These are phyloP conservation scores for Geosmithia morbida DNA, from an alignment of 2,329 filamentous ascomycete species.

Conservation along the genomic window DNA sequence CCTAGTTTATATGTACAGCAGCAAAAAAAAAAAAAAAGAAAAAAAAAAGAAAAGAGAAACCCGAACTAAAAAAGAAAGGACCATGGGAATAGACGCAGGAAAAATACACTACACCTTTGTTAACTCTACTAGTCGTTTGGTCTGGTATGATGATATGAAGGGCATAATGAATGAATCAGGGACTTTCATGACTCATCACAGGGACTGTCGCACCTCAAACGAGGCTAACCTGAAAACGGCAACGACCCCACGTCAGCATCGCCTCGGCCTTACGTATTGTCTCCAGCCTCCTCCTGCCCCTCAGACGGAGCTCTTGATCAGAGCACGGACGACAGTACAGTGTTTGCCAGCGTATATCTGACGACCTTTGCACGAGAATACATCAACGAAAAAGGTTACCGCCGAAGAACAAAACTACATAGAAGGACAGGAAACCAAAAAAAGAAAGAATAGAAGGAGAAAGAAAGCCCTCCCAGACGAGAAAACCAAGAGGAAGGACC, in stretches of 20 bases:
- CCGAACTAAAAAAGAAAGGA: not conserved
- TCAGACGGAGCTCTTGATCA: not conserved
- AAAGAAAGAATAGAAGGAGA: too few species aligned
- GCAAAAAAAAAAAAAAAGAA: not conserved
- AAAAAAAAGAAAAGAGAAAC: not conserved
- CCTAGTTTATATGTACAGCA: not conserved
- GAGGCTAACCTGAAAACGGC: not conserved
- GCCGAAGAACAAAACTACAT: too few species aligned
- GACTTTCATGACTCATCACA: not conserved
- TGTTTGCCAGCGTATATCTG: too few species aligned
- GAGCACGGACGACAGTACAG: not conserved
- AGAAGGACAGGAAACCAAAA: too few species aligned
- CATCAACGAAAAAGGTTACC: too few species aligned
- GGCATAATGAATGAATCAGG: not conserved
- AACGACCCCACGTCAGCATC: not conserved
- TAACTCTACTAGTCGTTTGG: too few species aligned
- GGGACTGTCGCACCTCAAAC: not conserved
- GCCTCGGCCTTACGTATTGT: not conserved
- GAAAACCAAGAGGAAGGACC: not conserved
- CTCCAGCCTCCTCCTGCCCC: not conserved
- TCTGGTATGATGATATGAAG: too few species aligned
- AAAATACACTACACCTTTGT: not conserved
- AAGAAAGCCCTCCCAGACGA: too few species aligned
- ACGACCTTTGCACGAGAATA: too few species aligned
- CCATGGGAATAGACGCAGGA: not conserved